Evolutionary conservation across 768 basidiomycete species (phyloP), one percentile per base, ranked within the genome.

Genomic region (Boletus tomentosulus): DNA sequence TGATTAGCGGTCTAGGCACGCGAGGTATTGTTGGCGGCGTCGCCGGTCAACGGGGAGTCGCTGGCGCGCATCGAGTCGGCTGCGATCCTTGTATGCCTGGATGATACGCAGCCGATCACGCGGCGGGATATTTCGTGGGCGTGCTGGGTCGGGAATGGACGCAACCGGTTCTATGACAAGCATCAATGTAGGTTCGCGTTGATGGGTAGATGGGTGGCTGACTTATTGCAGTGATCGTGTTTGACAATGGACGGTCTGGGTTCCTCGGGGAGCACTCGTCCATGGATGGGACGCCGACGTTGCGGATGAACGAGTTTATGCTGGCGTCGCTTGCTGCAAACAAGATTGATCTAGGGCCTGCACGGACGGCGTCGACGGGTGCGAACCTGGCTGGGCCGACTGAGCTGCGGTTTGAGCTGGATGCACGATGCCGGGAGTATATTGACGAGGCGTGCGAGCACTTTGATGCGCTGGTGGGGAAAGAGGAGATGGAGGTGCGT

Each of bases 81-180:
- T 0, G 91, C 95, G 76, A 83, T 98, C 59, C 63, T 98, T 1
- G 78, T 99, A 2, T 85, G 85, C 41, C 76, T 99, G 22, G 96
- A 98, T 63, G 91, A 92, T 67, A 79, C 80, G 11, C 78, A 78
- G 37, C 96, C 96, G 0, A 74, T 89, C 31, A 89, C 89, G 6
- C 78, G 92, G 38, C 89, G 96, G 59, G 84, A 90, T 28, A 77
- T 88, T 12, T 88, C 88, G 52, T 88, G 89, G 85, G 76, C 73
- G 19, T 82, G 84, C 46, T 98, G 96, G 94, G 85, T 86, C 24
- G 96, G 94, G 31, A 82, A 96, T 60, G 95, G 92, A 24, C 76
- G 84, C 47, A 97, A 96, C 69, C 76, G 96, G 55, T 99, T 89
- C 78, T 98, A 86, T 66, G 97, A 98, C 76, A 99, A 99, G 72